phyloP scores from a whole-genome alignment of 805 yeast species.

The Nakazawaea wyomingensis region DNA sequence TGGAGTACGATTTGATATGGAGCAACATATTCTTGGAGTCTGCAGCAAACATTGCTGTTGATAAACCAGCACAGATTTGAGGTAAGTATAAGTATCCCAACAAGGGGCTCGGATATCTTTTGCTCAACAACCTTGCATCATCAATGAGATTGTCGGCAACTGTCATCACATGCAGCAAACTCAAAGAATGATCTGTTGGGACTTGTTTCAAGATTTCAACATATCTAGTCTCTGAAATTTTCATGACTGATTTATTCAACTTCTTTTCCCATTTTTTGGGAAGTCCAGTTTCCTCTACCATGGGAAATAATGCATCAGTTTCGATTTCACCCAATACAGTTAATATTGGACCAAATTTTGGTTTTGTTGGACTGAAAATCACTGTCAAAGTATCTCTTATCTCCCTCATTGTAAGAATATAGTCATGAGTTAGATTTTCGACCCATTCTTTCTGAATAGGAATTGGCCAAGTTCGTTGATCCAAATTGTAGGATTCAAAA shows the following conservation, averaged over 20 bases:
- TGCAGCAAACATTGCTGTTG: slow-evolving; percentile 47
- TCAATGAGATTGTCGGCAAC: slow-evolving; percentile 49
- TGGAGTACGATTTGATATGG: slow-evolving; percentile 39
- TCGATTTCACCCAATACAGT: slow-evolving; percentile 31
- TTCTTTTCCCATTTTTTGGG: slow-evolving; percentile 24
- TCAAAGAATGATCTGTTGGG: slow-evolving; percentile 41
- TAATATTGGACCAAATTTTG: slow-evolving; percentile 53
- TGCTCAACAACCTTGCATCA: slow-evolving; percentile 48
- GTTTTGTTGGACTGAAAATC: slow-evolving; percentile 41
- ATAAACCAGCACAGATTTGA: slow-evolving; percentile 39
- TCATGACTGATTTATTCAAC: slow-evolving; percentile 29
- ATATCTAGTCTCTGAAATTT: slow-evolving; percentile 33
- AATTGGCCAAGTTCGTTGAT: slow-evolving; percentile 29
- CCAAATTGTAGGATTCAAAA: slow-evolving; percentile 14
- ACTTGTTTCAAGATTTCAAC: slow-evolving; percentile 36
- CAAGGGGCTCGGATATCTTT: slow-evolving; percentile 55
- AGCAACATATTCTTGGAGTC: slow-evolving; percentile 48
- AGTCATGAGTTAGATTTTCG: slow-evolving; percentile 37
- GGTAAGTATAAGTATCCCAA: slow-evolving; percentile 53
- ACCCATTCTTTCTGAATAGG: slow-evolving; percentile 49
- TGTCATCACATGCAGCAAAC: slow-evolving; percentile 24
- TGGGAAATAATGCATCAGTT: slow-evolving; percentile 33
- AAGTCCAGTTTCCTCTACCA: neutral
- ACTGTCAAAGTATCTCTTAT: slow-evolving; percentile 24
- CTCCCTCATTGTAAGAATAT: slow-evolving; percentile 40